Percentiles rank a stretch among this genome's conserved stretches.
Conservation (phyloP, 306 rosid genomes). For the Vigna reflexopilosa region DNA sequence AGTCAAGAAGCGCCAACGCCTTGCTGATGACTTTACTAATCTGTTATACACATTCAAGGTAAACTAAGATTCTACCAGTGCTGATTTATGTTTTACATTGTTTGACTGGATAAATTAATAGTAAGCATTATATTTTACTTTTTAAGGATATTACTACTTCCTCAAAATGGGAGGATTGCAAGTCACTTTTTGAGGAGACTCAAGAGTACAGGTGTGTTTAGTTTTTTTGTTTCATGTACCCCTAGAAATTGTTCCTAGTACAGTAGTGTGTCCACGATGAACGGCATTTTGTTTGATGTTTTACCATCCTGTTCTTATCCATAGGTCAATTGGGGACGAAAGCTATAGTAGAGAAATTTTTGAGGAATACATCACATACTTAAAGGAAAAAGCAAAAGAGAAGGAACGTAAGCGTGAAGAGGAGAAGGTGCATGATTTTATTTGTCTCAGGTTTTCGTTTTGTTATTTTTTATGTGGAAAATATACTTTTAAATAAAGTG, state of each 20-base stretch:
- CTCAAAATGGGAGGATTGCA: slow-evolving; percentile 94
- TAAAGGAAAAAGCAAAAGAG: slow-evolving; percentile 90
- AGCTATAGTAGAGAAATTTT: slow-evolving; percentile 69
- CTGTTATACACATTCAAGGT: slow-evolving; percentile 80
- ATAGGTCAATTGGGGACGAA: slow-evolving; percentile 84
- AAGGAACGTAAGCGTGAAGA: slow-evolving; percentile 97
- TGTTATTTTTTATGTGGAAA: neutral
- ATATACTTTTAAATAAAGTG: neutral
- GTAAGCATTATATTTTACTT: slow-evolving; percentile 40
- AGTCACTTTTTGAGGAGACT: slow-evolving; percentile 79
- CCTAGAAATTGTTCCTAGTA: slow-evolving; percentile 9
- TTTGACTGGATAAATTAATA: slow-evolving; percentile 20
- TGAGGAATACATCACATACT: slow-evolving; percentile 72
- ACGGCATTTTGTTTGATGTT: slow-evolving; percentile 8
- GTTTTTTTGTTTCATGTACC: slow-evolving; percentile 15
- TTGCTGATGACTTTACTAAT: slow-evolving; percentile 87
- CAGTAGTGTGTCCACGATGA: slow-evolving; percentile 19
- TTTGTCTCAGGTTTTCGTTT: neutral
- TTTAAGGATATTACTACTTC: slow-evolving; percentile 76
- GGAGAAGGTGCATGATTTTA: slow-evolving; percentile 69
- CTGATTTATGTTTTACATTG: slow-evolving; percentile 36
- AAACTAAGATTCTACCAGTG: slow-evolving; percentile 29
- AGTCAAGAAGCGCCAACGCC: slow-evolving; percentile 95
- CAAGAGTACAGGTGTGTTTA: slow-evolving; percentile 82
- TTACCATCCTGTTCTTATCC: slow-evolving; percentile 36